A percentile compares a stretch with the other conserved stretches of the same genome.
Conservation (phyloP, 2,329 filamentous ascomycete genomes). For the Alternaria metachromatica region DNA sequence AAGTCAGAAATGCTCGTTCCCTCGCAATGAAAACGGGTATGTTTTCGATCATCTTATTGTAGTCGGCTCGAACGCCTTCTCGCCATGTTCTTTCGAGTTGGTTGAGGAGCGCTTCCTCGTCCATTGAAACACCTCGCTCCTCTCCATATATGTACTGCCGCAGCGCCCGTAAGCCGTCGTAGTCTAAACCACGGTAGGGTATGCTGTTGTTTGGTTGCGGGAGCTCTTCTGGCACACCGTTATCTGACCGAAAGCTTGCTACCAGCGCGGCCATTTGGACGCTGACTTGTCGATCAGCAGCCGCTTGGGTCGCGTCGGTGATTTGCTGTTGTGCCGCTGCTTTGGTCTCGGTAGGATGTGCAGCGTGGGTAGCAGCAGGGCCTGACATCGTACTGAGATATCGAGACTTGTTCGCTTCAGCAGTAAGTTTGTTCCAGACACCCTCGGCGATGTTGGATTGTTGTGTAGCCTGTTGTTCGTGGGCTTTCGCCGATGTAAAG, state of each 20-base stretch:
- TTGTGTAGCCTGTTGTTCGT: conserved; percentile 17
- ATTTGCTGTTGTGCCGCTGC: conserved; percentile 29
- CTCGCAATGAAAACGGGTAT: conserved; percentile 39
- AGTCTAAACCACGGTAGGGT: conserved; percentile 39
- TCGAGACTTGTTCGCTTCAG: conserved; percentile 22
- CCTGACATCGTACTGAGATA: conserved; percentile 16
- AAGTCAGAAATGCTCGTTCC: conserved; percentile 44
- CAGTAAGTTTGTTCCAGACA: conserved; percentile 29
- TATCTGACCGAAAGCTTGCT: conserved; percentile 34
- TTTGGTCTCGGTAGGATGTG: conserved; percentile 21
- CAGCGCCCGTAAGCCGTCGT: conserved; percentile 38
- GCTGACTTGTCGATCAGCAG: conserved; percentile 34
- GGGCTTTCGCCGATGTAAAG: conserved; percentile 12
- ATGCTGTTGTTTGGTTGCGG: conserved; percentile 25
- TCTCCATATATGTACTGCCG: conserved; percentile 42
- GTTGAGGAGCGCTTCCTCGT: conserved; percentile 41
- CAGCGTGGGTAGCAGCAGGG: conserved; percentile 11
- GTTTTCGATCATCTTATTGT: conserved; percentile 35
- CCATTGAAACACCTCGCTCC: conserved; percentile 26
- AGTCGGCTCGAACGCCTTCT: conserved; percentile 36
- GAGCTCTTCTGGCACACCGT: conserved; percentile 26
- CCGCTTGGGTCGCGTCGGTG: conserved; percentile 27
- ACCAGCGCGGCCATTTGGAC: conserved; percentile 39
- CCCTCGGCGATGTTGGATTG: conserved; percentile 30
- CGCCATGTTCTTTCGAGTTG: conserved; percentile 41